Percentiles rank a stretch among this genome's conserved stretches.
Conservation (phyloP, 495 filamentous ascomycete genomes). For the Durotheca rogersii region DNA sequence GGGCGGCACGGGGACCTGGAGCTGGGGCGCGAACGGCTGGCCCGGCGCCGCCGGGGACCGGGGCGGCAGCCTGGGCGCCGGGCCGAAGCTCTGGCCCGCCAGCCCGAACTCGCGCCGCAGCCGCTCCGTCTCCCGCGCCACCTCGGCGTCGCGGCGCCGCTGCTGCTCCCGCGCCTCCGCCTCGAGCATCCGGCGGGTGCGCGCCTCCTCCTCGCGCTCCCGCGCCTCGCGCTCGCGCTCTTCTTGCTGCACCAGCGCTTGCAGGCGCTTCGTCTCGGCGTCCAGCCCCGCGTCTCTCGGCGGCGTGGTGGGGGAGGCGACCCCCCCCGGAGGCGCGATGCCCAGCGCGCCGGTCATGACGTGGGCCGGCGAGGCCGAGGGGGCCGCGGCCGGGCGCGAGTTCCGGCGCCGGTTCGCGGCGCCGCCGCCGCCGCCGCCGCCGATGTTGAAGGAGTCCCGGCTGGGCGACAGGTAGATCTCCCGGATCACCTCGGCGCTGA, state of each 20-base stretch:
- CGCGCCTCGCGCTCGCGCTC: slow-evolving; percentile 54
- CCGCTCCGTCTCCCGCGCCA: slow-evolving; percentile 83
- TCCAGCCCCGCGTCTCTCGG: slow-evolving; percentile 49
- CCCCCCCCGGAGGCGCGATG: slow-evolving; percentile 15
- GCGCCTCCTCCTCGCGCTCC: slow-evolving; percentile 63
- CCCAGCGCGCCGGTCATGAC: slow-evolving; percentile 32
- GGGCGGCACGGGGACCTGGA: slow-evolving; percentile 37
- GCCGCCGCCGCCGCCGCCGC: slow-evolving; percentile 47
- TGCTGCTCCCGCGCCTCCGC: slow-evolving; percentile 73
- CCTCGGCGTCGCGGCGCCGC: slow-evolving; percentile 64
- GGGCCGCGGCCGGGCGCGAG: slow-evolving; percentile 40
- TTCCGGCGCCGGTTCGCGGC: slow-evolving; percentile 43
- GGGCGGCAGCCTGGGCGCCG: slow-evolving; percentile 24
- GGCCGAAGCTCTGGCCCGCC: slow-evolving; percentile 43
- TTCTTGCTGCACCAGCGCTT: slow-evolving; percentile 57
- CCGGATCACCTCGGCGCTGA: slow-evolving; percentile 79
- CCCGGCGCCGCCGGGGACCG: slow-evolving; percentile 24
- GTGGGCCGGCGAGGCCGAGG: slow-evolving; percentile 14
- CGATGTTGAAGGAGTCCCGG: slow-evolving; percentile 76
- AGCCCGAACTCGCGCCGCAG: slow-evolving; percentile 71
- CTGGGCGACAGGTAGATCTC: slow-evolving; percentile 76
- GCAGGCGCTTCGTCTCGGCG: slow-evolving; percentile 62
- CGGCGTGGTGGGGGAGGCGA: slow-evolving; percentile 21
- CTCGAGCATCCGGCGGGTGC: slow-evolving; percentile 73
- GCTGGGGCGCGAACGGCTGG: slow-evolving; percentile 15